phyloP scores from a whole-genome alignment of 1,139 yeast genomes.

The Debaryomycetaceae sp. region DNA sequence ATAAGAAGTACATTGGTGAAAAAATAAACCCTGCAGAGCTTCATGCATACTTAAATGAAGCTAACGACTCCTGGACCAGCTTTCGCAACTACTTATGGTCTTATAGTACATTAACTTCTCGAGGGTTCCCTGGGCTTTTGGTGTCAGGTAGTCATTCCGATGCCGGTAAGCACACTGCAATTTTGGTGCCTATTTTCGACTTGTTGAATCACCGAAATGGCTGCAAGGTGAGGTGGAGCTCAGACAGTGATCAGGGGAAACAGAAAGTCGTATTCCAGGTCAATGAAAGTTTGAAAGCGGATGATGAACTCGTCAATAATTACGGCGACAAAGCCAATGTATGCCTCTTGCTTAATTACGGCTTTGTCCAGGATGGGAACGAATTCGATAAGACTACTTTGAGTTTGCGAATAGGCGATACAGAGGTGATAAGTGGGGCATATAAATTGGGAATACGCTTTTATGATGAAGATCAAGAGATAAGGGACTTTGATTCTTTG shows the following conservation, averaged over 20 bases:
- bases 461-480: constrained; percentile 1
- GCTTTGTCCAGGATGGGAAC: constrained; percentile 6
- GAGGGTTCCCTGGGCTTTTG: constrained; percentile 9
- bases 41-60: constrained; percentile 1
- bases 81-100: constrained; percentile 8
- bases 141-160: neutral
- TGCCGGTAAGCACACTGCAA: constrained; percentile 3
- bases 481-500: constrained; percentile 1
- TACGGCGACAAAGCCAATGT: constrained; percentile 8
- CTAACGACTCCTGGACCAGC: constrained; percentile 7
- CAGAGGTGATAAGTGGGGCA: constrained; percentile 4
- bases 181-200: constrained; percentile 7
- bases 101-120: constrained; percentile 6
- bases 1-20: neutral
- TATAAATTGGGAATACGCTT: constrained; percentile 3
- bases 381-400: constrained; percentile 6
- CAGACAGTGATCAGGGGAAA: neutral
- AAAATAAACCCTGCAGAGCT: neutral
- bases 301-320: constrained; percentile 6
- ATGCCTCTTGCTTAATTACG: constrained; percentile 7
- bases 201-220: constrained; percentile 7
- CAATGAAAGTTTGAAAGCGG: neutral
- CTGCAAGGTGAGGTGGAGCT: constrained; percentile 4
- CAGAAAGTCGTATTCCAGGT: constrained; percentile 2
- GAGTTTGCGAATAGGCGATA: constrained; percentile 4